Evolutionary conservation across 345 rosid genomes (phyloP), one percentile per base, ranked within the genome.

Genomic region (Raphanus sativus): DNA sequence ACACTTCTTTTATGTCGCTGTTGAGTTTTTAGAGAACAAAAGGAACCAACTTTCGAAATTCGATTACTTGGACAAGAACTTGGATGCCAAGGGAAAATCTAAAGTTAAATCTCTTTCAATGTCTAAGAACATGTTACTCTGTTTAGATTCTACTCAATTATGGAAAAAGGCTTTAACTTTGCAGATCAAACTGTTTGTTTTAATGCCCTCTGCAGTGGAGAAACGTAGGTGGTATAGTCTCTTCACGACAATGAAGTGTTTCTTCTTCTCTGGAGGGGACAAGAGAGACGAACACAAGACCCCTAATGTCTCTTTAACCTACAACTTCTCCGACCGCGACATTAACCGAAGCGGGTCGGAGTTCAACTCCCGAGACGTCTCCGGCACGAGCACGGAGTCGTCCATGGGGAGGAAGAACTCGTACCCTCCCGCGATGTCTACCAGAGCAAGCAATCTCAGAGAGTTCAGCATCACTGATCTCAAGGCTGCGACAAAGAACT

Each of bases 401-500:
- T 90, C 95, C 54, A 16, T 61, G 62, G 86, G 87, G 72, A 86
- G 89, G 86, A 88, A 85, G 85, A 78, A 81, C 69, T 76, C 84
- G 1, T 81, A 75, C 73, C 87, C 92, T 29, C 87, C 92, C 21
- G 70, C 67, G 32, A 42, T 83, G 84, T 77, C 84, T 34, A 85
- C 87, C 52, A 85, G 89, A 70, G 80, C 84, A 8, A 87, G 88
- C 75, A 86, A 85, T 79, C 89, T 94, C 11, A 87, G 86, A 83
- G 90, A 79, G 75, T 94, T 94, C 85, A 83, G 95, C 5, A 81
- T 89, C 45, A 72, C 89, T 55, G 99, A 90, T 73, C 90, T 94
- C 71, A 90, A 88, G 80, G 80, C 89, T 29, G 93, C 89, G 25
- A 92, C 98, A 61, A 92, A 84, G 86, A 94, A 92, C 80, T 94